Conservation (phyloP, 2,329 filamentous ascomycete genomes). For the Monosporascus cannonballus region DNA sequence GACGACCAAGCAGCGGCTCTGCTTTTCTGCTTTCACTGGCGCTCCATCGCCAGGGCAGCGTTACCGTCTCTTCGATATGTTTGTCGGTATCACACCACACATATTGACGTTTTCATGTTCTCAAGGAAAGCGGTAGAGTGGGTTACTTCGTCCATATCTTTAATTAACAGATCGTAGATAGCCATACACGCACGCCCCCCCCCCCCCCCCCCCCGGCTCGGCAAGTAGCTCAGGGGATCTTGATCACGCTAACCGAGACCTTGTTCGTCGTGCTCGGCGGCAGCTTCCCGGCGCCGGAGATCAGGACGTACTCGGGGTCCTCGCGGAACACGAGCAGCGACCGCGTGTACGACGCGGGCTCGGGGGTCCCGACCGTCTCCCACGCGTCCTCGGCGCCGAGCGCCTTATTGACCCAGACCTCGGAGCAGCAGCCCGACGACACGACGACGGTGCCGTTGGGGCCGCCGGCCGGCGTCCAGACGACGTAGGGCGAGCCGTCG, state of each 20-base stretch:
- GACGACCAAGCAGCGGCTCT: too few relatives aligned
- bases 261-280: constrained; percentile 36
- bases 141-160: too few relatives aligned
- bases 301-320: constrained; percentile 20
- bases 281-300: constrained; percentile 30
- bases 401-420: constrained; percentile 24
- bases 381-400: constrained; percentile 24
- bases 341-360: constrained; percentile 21
- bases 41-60: too few relatives aligned
- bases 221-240: neutral
- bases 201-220: too few relatives aligned
- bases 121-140: too few relatives aligned
- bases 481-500: constrained; percentile 26
- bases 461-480: constrained; percentile 27
- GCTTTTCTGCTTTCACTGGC: too few relatives aligned
- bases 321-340: constrained; percentile 20
- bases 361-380: constrained; percentile 19
- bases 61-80: too few relatives aligned
- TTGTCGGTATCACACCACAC: too few relatives aligned
- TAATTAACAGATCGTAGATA: too few relatives aligned
- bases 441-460: constrained; percentile 26
- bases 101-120: too few relatives aligned
- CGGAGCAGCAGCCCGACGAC: constrained; percentile 23
- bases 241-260: constrained; percentile 22
- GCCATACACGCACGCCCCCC: too few relatives aligned